Percentiles rank a stretch among this genome's conserved stretches.
Conservation (phyloP, 495 filamentous ascomycete species). For the Xylaria acuta region DNA sequence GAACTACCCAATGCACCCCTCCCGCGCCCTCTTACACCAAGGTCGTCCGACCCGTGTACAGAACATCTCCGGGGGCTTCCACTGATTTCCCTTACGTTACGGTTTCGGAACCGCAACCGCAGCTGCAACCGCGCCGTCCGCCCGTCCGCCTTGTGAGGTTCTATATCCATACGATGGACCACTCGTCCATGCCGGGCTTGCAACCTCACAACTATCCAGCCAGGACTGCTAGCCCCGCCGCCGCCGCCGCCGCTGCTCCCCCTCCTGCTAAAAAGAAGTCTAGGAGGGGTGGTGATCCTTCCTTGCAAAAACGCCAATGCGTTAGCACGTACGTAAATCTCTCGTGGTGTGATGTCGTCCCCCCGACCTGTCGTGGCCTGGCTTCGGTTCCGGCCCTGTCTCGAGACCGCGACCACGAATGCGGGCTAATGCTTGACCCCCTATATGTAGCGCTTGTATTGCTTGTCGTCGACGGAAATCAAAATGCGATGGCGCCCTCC, state of each 20-base stretch:
- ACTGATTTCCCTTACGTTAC: slow-evolving; percentile 11
- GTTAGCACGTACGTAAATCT: slow-evolving; percentile 68
- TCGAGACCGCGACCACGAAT: background rate
- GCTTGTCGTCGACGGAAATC: slow-evolving; percentile 90
- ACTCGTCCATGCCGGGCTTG: slow-evolving; percentile 18
- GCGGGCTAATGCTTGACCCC: slow-evolving; percentile 14
- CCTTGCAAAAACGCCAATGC: slow-evolving; percentile 78
- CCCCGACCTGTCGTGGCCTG: background rate
- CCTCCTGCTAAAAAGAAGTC: slow-evolving; percentile 56
- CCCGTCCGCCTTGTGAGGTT: background rate
- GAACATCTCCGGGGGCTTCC: slow-evolving; percentile 12
- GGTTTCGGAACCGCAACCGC: background rate
- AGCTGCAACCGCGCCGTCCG: background rate
- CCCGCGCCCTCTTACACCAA: background rate
- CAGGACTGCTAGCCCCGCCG: slow-evolving; percentile 11
- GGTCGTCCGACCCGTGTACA: background rate
- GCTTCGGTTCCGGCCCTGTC: background rate
- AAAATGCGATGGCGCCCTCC: slow-evolving; percentile 93
- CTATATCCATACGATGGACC: slow-evolving; percentile 15
- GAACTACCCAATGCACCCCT: slow-evolving; percentile 6
- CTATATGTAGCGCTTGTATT: slow-evolving; percentile 71
- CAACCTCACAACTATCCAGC: slow-evolving; percentile 19
- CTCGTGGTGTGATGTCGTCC: slow-evolving; percentile 18
- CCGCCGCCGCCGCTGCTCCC: slow-evolving; percentile 18
- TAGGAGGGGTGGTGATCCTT: slow-evolving; percentile 54